These are phyloP conservation scores for Camelina neglecta DNA, from an alignment of 345 rosid species.

Conservation along the genomic window DNA sequence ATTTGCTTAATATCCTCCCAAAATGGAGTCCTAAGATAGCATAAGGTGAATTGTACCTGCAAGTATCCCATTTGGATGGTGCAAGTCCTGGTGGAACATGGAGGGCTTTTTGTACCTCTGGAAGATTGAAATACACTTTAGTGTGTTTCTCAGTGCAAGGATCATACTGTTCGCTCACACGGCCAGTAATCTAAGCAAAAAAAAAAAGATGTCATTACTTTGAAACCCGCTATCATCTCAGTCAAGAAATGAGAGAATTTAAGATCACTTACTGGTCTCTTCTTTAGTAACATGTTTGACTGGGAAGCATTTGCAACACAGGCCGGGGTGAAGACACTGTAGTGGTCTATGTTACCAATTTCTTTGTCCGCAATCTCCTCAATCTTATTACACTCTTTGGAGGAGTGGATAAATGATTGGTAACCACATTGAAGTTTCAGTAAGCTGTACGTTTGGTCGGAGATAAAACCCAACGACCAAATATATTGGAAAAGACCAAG, in stretches of 20 bases:
- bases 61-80: conserved; percentile 82
- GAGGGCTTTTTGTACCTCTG: conserved; percentile 82
- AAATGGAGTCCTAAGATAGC: background rate
- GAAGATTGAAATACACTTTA: conserved; percentile 74
- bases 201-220: background rate
- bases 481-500: conserved; percentile 79
- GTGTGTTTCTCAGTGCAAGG: conserved; percentile 95
- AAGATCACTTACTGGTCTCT: conserved; percentile 61
- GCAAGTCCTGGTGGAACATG: conserved; percentile 71
- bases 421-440: conserved; percentile 70
- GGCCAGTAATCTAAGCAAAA: conserved; percentile 56
- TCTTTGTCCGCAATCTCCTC: conserved; percentile 64
- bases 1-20: background rate
- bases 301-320: conserved; percentile 64
- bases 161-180: conserved; percentile 74
- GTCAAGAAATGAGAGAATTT: background rate
- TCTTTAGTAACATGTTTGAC: conserved; percentile 57
- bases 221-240: background rate
- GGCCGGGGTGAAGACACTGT: conserved; percentile 83
- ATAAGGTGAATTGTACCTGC: conserved; percentile 61
- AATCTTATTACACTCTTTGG: conserved; percentile 60
- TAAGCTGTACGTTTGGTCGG: conserved; percentile 76
- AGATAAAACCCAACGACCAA: conserved; percentile 91
- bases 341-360: conserved; percentile 81
- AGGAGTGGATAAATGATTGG: conserved; percentile 71